phyloP scores from a whole-genome alignment of 352 stramenopile genomes.

The Globisporangium rhizosaccharum region DNA sequence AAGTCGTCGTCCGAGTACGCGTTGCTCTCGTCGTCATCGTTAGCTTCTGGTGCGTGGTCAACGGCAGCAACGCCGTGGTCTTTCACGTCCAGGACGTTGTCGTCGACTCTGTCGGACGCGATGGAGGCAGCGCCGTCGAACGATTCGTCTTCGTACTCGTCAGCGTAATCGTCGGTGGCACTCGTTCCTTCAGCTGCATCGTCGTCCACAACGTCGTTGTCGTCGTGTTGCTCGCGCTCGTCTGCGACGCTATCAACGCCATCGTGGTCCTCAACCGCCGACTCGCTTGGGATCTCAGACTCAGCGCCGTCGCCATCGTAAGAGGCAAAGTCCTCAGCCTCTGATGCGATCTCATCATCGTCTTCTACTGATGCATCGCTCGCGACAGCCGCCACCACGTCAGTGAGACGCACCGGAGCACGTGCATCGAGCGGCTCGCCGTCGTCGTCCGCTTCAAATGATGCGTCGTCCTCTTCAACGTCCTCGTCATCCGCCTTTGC shows the following conservation, averaged over 20 bases:
- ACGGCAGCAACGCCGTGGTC: not conserved
- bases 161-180: conserved; percentile 16
- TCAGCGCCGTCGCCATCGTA: not conserved
- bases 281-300: conserved; percentile 13
- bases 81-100: not conserved
- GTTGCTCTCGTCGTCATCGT: conserved; percentile 7
- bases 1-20: conserved; percentile 36
- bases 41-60: not conserved
- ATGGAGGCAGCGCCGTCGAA: conserved; percentile 31
- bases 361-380: not conserved
- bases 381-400: not conserved
- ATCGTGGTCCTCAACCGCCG: not conserved
- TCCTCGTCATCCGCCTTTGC: not conserved
- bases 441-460: conserved; percentile 1
- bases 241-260: not conserved
- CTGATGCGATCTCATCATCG: conserved; percentile 10
- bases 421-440: not conserved
- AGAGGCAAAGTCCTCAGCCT: not conserved
- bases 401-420: too few relatives aligned
- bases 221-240: not conserved
- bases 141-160: conserved; percentile 42
- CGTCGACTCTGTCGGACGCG: not conserved
- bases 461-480: not conserved
- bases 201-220: not conserved
- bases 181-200: conserved; percentile 5